These are phyloP conservation scores for Peniophora sp. DNA, from an alignment of 1,284 basidiomycete species.

Conservation along the genomic window DNA sequence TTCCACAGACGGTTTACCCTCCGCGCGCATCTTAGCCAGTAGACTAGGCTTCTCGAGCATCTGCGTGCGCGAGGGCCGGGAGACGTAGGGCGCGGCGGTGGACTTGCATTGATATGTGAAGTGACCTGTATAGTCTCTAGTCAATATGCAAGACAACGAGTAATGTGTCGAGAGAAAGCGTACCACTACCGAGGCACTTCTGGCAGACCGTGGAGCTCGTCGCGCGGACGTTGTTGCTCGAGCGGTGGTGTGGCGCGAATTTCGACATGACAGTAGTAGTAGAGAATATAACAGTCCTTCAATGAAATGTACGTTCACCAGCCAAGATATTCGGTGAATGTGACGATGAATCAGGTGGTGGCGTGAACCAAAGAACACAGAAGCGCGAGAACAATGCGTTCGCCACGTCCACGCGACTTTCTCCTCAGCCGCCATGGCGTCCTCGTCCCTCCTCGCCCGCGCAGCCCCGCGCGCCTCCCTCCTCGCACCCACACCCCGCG, in stretches of 20 bases:
- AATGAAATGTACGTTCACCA: no score
- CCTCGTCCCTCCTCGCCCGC: neutral
- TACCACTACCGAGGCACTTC: conserved; percentile 65
- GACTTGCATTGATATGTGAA: conserved; percentile 75
- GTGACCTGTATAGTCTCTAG: conserved; percentile 43
- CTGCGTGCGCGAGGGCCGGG: conserved; percentile 70
- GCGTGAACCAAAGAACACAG: no score
- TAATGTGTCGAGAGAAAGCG: neutral
- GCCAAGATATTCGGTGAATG: no score
- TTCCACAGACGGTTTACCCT: conserved; percentile 63
- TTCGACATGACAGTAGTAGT: conserved; percentile 54
- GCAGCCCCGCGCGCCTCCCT: neutral
- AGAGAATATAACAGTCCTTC: no score
- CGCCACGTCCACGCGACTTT: neutral
- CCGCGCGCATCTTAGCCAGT: conserved; percentile 54
- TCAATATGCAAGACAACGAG: neutral
- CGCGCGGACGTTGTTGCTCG: conserved; percentile 51
- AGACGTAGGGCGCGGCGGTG: conserved; percentile 57
- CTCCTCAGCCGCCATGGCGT: neutral
- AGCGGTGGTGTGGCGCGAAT: conserved; percentile 64
- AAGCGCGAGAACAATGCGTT: no score
- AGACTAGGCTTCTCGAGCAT: conserved; percentile 64
- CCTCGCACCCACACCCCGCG: conserved; percentile 6
- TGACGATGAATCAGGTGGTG: no score
- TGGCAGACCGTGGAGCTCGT: conserved; percentile 65